Conservation (phyloP, 73 alveolate species). For the Diophrys appendiculata region DNA sequence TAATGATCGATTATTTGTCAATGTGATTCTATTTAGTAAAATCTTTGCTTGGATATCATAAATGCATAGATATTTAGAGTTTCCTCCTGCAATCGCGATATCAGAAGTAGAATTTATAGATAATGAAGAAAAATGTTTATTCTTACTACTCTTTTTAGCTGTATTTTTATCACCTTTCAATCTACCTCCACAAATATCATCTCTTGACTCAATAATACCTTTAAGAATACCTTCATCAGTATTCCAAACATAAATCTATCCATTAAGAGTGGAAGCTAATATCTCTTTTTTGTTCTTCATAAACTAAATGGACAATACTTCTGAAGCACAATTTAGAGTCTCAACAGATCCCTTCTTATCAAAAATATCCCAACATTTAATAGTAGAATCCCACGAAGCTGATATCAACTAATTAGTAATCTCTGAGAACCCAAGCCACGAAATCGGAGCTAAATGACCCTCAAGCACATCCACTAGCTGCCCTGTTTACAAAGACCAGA, state of each 20-base stretch:
- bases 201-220: conserved; percentile 80
- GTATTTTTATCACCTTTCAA: conserved; percentile 75
- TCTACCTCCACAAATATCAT: conserved; percentile 95
- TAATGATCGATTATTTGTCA: conserved; percentile 86
- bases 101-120: conserved; percentile 86
- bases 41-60: conserved; percentile 90
- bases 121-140: conserved; percentile 81
- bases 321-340: conserved; percentile 35
- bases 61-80: conserved; percentile 81
- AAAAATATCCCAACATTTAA: conserved; percentile 91
- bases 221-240: conserved; percentile 77
- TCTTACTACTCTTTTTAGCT: conserved; percentile 79
- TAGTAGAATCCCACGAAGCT: conserved; percentile 95
- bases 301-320: conserved; percentile 46
- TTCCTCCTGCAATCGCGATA: conserved; percentile 93
- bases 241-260: conserved; percentile 87
- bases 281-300: conserved; percentile 83
- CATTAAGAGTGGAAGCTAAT: conserved; percentile 87
- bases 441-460: conserved; percentile 93
- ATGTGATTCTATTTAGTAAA: conserved; percentile 79
- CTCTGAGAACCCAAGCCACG: conserved; percentile 72
- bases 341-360: conserved; percentile 82
- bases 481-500: conserved; percentile 92
- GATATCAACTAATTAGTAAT: conserved; percentile 71
- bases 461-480: conserved; percentile 82